Conservation (phyloP, 352 stramenopile genomes). For the Globisporangium cystogenes region DNA sequence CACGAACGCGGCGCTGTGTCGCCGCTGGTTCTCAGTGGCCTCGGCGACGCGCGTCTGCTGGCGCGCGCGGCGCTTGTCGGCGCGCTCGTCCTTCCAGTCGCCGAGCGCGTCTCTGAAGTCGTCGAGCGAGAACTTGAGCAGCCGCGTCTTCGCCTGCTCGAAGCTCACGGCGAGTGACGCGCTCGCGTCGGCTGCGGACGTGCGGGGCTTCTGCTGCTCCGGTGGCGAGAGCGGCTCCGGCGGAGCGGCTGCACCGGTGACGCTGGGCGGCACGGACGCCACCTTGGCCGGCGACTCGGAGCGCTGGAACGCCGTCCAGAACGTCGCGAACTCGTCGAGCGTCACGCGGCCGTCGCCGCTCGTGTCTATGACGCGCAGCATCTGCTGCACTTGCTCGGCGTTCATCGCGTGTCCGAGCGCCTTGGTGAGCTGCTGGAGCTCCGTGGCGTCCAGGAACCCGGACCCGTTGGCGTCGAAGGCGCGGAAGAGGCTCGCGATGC, state of each 20-base stretch:
- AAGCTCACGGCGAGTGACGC: conserved; percentile 37
- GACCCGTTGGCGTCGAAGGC: conserved; percentile 55
- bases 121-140: conserved; percentile 37
- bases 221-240: background rate
- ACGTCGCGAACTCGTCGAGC: conserved; percentile 58
- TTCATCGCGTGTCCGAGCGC: conserved; percentile 46
- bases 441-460: conserved; percentile 41
- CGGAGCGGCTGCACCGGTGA: background rate
- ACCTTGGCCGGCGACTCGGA: conserved; percentile 8
- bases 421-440: conserved; percentile 39
- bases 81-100: conserved; percentile 54
- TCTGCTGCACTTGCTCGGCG: conserved; percentile 33
- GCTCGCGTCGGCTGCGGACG: conserved; percentile 13
- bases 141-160: conserved; percentile 43
- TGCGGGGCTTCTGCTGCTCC: background rate
- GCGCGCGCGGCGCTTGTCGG: conserved; percentile 24
- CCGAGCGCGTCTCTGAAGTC: conserved; percentile 37
- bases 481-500: conserved; percentile 43
- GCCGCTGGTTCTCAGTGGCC: conserved; percentile 6
- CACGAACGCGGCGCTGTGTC: conserved; percentile 20
- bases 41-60: conserved; percentile 1
- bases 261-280: background rate
- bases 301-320: conserved; percentile 60
- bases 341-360: conserved; percentile 54
- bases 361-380: conserved; percentile 56